Conservation (phyloP, 139 green algal species). For the Coelastrella sp. region DNA sequence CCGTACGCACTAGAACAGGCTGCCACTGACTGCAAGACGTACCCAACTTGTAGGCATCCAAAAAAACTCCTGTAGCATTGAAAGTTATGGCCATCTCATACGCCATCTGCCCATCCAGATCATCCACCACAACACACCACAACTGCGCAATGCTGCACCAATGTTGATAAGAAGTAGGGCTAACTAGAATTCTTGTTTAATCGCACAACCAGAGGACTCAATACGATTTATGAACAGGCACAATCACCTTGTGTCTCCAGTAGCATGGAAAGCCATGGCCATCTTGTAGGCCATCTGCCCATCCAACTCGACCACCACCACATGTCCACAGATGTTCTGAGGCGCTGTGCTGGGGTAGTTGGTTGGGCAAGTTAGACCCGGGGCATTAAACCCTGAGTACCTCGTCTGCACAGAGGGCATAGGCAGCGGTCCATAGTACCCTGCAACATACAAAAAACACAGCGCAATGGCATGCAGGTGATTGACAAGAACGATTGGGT, state of each 20-base stretch:
- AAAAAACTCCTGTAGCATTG: no score
- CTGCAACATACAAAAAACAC: background rate
- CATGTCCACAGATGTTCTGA: conserved; percentile 23
- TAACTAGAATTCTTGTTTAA: no score
- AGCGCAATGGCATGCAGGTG: background rate
- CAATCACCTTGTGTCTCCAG: background rate
- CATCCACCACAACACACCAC: no score
- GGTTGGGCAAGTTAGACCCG: background rate
- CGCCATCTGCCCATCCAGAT: no score
- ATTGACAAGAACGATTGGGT: background rate
- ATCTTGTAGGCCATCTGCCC: conserved; percentile 30
- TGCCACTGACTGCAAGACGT: no score
- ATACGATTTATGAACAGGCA: background rate
- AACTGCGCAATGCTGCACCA: no score
- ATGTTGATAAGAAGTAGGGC: no score
- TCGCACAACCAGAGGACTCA: no score
- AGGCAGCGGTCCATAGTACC: background rate
- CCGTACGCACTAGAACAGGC: no score
- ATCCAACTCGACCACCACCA: conserved; percentile 35
- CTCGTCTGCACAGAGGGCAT: background rate
- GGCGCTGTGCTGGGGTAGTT: conserved; percentile 4
- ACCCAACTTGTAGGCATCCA: no score
- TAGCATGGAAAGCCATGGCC: conserved; percentile 16
- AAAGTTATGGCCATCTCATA: no score
- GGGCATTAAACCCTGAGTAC: background rate